These are phyloP conservation scores for Pisolithus sp. DNA, from an alignment of 768 basidiomycete genomes.

Conservation along the genomic window DNA sequence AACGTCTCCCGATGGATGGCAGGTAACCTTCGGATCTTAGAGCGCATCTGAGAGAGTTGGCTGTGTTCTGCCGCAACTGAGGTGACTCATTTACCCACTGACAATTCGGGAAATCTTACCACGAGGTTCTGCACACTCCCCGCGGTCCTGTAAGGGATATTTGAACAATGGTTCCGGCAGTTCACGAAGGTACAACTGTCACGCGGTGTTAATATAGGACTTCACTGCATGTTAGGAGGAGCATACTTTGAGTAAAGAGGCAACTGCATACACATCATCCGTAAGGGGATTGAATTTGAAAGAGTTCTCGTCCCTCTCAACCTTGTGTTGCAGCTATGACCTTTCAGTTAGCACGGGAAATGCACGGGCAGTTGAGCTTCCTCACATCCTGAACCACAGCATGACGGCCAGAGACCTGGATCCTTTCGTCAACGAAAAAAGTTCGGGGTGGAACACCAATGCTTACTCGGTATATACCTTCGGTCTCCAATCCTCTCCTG, in stretches of 20 bases:
- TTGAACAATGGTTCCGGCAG: slow-evolving; percentile 87
- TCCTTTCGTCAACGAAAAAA: slow-evolving; percentile 2
- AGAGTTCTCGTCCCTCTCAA: slow-evolving; percentile 73
- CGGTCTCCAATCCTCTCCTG: slow-evolving; percentile 64
- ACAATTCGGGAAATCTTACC: slow-evolving; percentile 37
- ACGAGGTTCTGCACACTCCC: slow-evolving; percentile 72
- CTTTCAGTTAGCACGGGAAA: slow-evolving; percentile 2
- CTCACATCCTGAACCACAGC: slow-evolving; percentile 76
- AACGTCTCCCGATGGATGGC: slow-evolving; percentile 81
- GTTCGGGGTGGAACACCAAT: background rate
- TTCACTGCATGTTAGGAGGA: background rate
- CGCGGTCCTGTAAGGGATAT: slow-evolving; percentile 71
- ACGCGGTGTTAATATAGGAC: background rate
- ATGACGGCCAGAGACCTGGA: slow-evolving; percentile 76
- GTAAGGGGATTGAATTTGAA: slow-evolving; percentile 65
- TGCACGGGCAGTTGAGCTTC: background rate
- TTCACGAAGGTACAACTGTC: slow-evolving; percentile 73
- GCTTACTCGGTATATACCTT: slow-evolving; percentile 76
- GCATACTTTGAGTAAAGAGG: slow-evolving; percentile 76
- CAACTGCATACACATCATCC: slow-evolving; percentile 80
- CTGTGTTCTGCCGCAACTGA: slow-evolving; percentile 55
- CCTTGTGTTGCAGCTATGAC: slow-evolving; percentile 70
- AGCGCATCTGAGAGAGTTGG: slow-evolving; percentile 71
- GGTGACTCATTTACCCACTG: background rate
- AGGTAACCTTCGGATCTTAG: slow-evolving; percentile 80